A percentile compares a stretch with the other conserved stretches of the same genome.
These are phyloP conservation scores for Theobroma cacao DNA, from an alignment of 345 rosid genomes.

Conservation along the genomic window DNA sequence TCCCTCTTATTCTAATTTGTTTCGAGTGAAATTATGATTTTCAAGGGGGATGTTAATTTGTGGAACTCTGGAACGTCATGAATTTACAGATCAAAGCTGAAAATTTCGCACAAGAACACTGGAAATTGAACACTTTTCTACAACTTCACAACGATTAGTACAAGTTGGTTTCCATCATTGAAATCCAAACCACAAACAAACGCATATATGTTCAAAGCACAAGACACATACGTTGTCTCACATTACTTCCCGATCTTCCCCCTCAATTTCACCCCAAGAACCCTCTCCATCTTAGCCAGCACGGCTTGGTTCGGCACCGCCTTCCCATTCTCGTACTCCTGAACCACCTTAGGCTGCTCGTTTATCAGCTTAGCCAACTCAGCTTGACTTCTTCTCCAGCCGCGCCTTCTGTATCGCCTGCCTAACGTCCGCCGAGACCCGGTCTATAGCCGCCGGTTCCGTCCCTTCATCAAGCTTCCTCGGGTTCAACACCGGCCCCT, in stretches of 20 bases:
- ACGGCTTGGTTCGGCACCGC: slow-evolving; percentile 72
- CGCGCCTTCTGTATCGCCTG: slow-evolving; percentile 65
- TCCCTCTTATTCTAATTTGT: too few relatives aligned
- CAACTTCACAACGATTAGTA: background rate
- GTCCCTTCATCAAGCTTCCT: slow-evolving; percentile 65
- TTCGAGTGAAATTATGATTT: background rate
- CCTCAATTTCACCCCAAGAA: slow-evolving; percentile 70
- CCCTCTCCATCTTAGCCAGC: slow-evolving; percentile 81
- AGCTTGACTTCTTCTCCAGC: slow-evolving; percentile 72
- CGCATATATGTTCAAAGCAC: background rate
- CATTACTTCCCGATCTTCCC: slow-evolving; percentile 47
- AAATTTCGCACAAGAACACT: background rate
- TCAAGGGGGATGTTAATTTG: background rate
- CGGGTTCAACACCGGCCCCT: slow-evolving; percentile 40
- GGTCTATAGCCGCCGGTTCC: slow-evolving; percentile 60
- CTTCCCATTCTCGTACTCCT: slow-evolving; percentile 87
- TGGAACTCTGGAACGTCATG: background rate
- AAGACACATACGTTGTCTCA: background rate
- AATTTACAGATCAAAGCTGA: background rate
- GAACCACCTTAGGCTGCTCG: slow-evolving; percentile 75
- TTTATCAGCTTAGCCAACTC: slow-evolving; percentile 78
- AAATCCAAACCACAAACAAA: background rate
- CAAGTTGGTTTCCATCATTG: background rate
- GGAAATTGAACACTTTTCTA: background rate
- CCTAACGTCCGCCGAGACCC: slow-evolving; percentile 62